These are phyloP conservation scores for Stephanodiscus minutulus DNA, from an alignment of 108 stramenopile species.

Conservation along the genomic window DNA sequence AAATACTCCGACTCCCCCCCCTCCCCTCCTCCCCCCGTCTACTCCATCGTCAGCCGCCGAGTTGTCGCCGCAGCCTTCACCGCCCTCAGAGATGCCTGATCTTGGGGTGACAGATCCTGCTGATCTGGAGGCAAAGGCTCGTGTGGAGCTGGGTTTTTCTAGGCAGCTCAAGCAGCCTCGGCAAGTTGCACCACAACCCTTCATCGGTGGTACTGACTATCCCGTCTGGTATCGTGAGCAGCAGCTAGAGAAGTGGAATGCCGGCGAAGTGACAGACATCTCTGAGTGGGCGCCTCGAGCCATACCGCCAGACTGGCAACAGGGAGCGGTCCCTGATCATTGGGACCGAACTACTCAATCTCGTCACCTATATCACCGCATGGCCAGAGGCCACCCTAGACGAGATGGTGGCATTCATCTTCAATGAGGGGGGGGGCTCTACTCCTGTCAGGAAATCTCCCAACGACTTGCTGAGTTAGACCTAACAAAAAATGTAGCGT, in stretches of 20 bases:
- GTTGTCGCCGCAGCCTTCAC: too few relatives aligned
- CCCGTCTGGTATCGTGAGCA: constrained; percentile 4
- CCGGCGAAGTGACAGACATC: neutral
- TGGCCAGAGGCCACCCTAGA: neutral
- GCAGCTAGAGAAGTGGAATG: neutral
- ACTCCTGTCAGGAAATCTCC: neutral
- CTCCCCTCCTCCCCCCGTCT: too few relatives aligned
- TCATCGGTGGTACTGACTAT: constrained; percentile 8
- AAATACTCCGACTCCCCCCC: too few relatives aligned
- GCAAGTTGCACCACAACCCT: neutral
- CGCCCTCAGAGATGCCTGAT: too few relatives aligned
- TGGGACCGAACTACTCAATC: constrained; percentile 9
- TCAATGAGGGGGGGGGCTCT: constrained; percentile 19
- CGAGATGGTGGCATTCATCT: constrained; percentile 8
- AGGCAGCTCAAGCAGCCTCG: constrained; percentile 1
- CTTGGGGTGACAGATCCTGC: constrained; percentile 19
- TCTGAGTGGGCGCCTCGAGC: neutral
- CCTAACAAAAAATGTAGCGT: neutral
- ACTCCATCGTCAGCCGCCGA: too few relatives aligned
- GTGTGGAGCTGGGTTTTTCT: neutral
- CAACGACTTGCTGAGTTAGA: constrained; percentile 10
- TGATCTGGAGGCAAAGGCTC: constrained; percentile 1
- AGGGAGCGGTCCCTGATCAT: neutral
- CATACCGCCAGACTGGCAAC: constrained; percentile 10
- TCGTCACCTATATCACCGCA: neutral